phyloP scores from a whole-genome alignment of 768 basidiomycete species.

The Paxillus ammoniavirescens region DNA sequence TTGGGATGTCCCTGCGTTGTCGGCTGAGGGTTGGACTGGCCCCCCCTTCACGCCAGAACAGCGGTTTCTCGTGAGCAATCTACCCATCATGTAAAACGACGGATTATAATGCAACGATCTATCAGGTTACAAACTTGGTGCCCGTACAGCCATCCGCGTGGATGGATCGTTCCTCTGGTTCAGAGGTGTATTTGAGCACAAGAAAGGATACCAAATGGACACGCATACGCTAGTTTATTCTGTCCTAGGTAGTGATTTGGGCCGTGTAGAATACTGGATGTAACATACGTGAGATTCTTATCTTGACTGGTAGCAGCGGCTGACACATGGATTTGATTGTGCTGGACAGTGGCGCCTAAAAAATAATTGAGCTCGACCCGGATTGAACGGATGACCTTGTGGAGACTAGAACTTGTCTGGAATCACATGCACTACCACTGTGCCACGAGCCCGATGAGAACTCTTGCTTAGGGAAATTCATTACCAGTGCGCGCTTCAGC shows the following conservation, averaged over 20 bases:
- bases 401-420: conserved; percentile 22
- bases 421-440: conserved; percentile 37
- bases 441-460: conserved; percentile 11
- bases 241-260: not conserved
- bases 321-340: too few species aligned
- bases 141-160: conserved; percentile 70
- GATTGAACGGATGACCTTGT: conserved; percentile 47
- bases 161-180: conserved; percentile 59
- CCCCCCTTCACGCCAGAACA: conserved; percentile 61
- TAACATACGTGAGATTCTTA: too few species aligned
- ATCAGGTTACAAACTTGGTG: conserved; percentile 58
- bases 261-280: too few species aligned
- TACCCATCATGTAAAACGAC: not conserved
- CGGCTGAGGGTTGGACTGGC: conserved; percentile 46
- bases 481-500: too few species aligned
- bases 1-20: conserved; percentile 69
- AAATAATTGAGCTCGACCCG: conserved; percentile 35
- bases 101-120: not conserved
- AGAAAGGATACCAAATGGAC: conserved; percentile 66
- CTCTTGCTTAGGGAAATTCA: conserved; percentile 4
- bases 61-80: conserved; percentile 57
- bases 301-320: too few species aligned
- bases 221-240: conserved; percentile 17
- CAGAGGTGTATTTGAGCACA: conserved; percentile 71
- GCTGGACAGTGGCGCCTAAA: not conserved